Percentiles rank a stretch among this genome's conserved stretches.
These are phyloP conservation scores for Microstegium vimineum DNA, from an alignment of 176 grass and related monocot species.

Conservation along the genomic window DNA sequence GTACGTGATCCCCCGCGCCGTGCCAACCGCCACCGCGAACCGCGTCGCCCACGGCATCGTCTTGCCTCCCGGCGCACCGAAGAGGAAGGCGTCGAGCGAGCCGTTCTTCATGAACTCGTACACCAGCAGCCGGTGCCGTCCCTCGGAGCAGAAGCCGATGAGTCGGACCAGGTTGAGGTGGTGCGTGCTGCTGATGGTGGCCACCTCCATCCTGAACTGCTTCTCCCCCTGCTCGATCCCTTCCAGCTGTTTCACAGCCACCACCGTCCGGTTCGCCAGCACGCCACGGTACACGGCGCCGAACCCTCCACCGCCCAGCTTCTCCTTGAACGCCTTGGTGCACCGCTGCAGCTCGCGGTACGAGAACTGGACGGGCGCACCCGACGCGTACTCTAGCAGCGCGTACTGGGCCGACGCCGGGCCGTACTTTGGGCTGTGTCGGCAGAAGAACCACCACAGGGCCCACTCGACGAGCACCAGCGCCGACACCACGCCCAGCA, in stretches of 20 bases:
- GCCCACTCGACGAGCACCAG: slow-evolving; percentile 62
- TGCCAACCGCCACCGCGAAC: slow-evolving; percentile 77
- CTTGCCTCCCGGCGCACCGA: slow-evolving; percentile 25
- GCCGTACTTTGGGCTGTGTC: slow-evolving; percentile 69
- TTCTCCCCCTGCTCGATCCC: slow-evolving; percentile 99
- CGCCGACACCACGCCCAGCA: slow-evolving; percentile 41
- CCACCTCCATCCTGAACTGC: slow-evolving; percentile 99
- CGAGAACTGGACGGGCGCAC: slow-evolving; percentile 91
- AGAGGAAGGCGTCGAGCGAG: slow-evolving; percentile 78
- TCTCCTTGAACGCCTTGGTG: slow-evolving; percentile 92
- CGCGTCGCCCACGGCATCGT: slow-evolving; percentile 57
- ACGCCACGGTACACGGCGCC: slow-evolving; percentile 81
- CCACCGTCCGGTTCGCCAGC: slow-evolving; percentile 72
- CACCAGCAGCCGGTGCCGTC: slow-evolving; percentile 74
- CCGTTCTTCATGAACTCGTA: slow-evolving; percentile 99
- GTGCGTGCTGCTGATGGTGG: slow-evolving; percentile 98
- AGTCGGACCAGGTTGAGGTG: slow-evolving; percentile 92
- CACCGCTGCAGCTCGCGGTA: slow-evolving; percentile 64
- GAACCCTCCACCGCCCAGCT: slow-evolving; percentile 80
- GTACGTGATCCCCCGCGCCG: slow-evolving; percentile 87
- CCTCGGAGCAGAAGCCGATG: slow-evolving; percentile 98
- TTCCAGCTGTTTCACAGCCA: slow-evolving; percentile 90
- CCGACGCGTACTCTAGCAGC: slow-evolving; percentile 93
- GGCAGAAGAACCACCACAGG: slow-evolving; percentile 84
- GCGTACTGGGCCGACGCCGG: slow-evolving; percentile 80